Evolutionary conservation across 1,284 basidiomycete genomes (phyloP).

Genomic region (Fomitopsis pinicola): DNA sequence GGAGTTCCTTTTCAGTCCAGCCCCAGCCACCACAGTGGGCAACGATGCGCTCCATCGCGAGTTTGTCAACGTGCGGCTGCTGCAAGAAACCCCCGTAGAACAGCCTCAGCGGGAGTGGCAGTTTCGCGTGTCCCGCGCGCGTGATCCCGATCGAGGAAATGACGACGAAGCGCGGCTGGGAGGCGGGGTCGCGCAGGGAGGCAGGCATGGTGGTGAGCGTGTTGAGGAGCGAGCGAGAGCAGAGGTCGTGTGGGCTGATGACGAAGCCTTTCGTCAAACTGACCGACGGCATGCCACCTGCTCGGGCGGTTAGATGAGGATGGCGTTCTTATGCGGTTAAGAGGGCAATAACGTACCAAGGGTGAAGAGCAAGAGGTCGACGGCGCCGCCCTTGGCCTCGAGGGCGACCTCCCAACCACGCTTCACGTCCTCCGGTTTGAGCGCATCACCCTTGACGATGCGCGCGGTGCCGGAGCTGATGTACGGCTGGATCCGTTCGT

Average conservation of each 20-base stretch:
- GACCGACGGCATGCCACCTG: conserved; percentile 41
- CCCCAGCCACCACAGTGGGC: conserved; percentile 40
- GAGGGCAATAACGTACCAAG: conserved; percentile 36
- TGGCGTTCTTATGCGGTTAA: background rate
- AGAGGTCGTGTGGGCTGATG: conserved; percentile 44
- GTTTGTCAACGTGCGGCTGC: conserved; percentile 51
- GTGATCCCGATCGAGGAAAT: conserved; percentile 53
- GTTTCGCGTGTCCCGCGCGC: conserved; percentile 33
- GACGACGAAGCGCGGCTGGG: conserved; percentile 45
- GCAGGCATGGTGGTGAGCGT: conserved; percentile 41
- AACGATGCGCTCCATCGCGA: conserved; percentile 46
- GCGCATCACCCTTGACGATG: conserved; percentile 49
- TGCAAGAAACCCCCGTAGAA: conserved; percentile 41
- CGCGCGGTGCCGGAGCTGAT: conserved; percentile 37
- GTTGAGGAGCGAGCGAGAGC: conserved; percentile 46
- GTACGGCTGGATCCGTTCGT: conserved; percentile 38
- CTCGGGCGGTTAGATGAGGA: background rate
- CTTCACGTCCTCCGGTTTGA: conserved; percentile 39
- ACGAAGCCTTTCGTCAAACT: conserved; percentile 36
- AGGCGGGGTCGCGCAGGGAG: conserved; percentile 14
- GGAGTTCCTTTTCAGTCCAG: conserved; percentile 40
- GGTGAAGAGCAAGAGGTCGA: conserved; percentile 47
- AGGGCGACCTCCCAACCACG: conserved; percentile 40
- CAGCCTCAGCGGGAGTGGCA: conserved; percentile 46
- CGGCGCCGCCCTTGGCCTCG: conserved; percentile 20